Percentiles rank a stretch among this genome's conserved stretches.
phyloP scores from a whole-genome alignment of 331 rosid species.

The Arachis monticola region DNA sequence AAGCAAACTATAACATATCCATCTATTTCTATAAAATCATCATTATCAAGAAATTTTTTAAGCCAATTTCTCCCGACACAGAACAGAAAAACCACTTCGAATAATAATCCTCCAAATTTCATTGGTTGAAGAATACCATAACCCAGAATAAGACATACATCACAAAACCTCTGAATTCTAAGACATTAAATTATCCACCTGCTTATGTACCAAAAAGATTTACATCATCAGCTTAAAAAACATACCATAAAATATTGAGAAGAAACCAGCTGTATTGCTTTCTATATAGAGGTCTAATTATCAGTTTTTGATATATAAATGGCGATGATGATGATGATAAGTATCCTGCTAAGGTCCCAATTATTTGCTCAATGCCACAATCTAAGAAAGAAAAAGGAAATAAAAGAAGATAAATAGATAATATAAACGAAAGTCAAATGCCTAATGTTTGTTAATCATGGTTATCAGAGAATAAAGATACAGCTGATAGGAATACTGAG shows the following conservation, averaged over 20 bases:
- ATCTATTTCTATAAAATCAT: neutral
- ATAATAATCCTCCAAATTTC: neutral
- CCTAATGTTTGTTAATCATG: too few relatives aligned
- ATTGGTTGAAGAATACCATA: neutral
- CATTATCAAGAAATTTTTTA: neutral
- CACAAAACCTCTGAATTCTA: conserved; percentile 14
- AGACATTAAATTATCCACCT: conserved; percentile 8
- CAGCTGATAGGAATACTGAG: too few relatives aligned
- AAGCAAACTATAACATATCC: neutral
- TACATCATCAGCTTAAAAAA: conserved; percentile 7
- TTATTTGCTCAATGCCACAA: conserved; percentile 21
- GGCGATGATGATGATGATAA: neutral
- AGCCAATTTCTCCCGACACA: neutral
- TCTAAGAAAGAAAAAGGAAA: conserved; percentile 16
- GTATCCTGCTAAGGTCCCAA: neutral
- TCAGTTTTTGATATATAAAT: conserved; percentile 21
- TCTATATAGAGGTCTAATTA: conserved; percentile 5
- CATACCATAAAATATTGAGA: conserved; percentile 2
- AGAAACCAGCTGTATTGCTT: conserved; percentile 10
- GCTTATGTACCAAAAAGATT: neutral
- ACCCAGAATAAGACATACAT: neutral
- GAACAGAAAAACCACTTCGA: neutral
- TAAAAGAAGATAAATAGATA: neutral
- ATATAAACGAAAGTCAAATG: neutral
- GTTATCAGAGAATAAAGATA: too few relatives aligned